Evolutionary conservation across 306 rosid genomes (phyloP).

Genomic region (Lathyrus aphaca): DNA sequence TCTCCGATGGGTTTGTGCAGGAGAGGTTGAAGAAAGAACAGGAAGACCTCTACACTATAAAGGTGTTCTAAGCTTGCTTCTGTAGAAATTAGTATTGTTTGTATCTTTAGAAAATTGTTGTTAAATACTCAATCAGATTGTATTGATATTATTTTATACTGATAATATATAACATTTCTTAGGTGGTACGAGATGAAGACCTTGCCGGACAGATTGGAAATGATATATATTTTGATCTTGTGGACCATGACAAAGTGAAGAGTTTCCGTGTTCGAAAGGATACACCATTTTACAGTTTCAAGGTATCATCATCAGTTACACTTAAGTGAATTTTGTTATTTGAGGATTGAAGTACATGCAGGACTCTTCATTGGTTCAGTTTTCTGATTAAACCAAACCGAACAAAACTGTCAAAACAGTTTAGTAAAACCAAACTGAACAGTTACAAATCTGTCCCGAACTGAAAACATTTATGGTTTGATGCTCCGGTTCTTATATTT

Average conservation of each 20-base stretch:
- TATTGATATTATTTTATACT: background rate
- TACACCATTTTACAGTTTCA: background rate
- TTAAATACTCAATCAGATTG: background rate
- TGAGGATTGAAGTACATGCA: background rate
- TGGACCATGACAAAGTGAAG: background rate
- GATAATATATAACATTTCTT: background rate
- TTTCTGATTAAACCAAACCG: too few relatives aligned
- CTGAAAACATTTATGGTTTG: too few relatives aligned
- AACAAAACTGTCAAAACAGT: too few relatives aligned
- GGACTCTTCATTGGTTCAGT: too few relatives aligned
- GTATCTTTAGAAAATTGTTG: background rate
- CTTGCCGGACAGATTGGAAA: conserved; percentile 4
- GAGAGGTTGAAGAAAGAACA: background rate
- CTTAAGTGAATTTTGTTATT: background rate
- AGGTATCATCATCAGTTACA: background rate
- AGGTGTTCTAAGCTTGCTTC: background rate
- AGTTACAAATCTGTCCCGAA: too few relatives aligned
- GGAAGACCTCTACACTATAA: background rate
- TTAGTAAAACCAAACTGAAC: too few relatives aligned
- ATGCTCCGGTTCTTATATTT: too few relatives aligned
- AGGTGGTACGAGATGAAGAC: conserved; percentile 7
- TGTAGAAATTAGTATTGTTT: background rate
- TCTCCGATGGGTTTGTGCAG: background rate
- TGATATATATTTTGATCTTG: background rate
- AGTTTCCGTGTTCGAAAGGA: background rate